A percentile compares a stretch with the other conserved stretches of the same genome.
phyloP scores from a whole-genome alignment of 2,329 filamentous ascomycete genomes.

The Ophiostoma montium region DNA sequence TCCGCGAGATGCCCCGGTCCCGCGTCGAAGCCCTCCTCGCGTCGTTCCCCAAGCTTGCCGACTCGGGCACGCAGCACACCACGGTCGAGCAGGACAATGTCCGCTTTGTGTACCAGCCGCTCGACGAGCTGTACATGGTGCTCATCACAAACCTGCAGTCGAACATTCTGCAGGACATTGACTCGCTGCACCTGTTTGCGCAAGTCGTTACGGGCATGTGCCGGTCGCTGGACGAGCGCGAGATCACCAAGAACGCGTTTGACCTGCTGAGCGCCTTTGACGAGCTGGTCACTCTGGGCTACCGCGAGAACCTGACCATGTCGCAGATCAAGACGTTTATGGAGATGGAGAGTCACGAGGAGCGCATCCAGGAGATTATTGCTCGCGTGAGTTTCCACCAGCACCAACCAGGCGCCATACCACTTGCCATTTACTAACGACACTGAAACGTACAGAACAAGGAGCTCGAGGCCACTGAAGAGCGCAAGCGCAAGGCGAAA shows the following conservation, averaged over 20 bases:
- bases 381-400: slow-evolving; percentile 48
- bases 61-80: slow-evolving; percentile 91
- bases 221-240: slow-evolving; percentile 88
- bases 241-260: slow-evolving; percentile 89
- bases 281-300: slow-evolving; percentile 88
- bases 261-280: slow-evolving; percentile 95
- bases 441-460: slow-evolving; percentile 55
- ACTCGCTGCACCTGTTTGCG: slow-evolving; percentile 92
- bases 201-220: slow-evolving; percentile 95
- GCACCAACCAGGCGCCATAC: neutral
- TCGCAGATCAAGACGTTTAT: slow-evolving; percentile 98
- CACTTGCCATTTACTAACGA: neutral
- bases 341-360: slow-evolving; percentile 98
- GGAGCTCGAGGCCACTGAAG: slow-evolving; percentile 93
- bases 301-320: slow-evolving; percentile 89
- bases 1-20: slow-evolving; percentile 93
- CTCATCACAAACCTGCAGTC: slow-evolving; percentile 98
- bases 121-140: slow-evolving; percentile 99
- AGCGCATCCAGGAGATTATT: slow-evolving; percentile 97
- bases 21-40: slow-evolving; percentile 93
- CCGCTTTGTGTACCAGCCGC: slow-evolving; percentile 95
- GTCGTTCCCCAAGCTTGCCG: slow-evolving; percentile 93
- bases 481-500: slow-evolving; percentile 97
- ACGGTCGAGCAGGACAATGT: slow-evolving; percentile 99
- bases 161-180: slow-evolving; percentile 98